Base-by-base conservation (phyloP, 2,329 filamentous ascomycete genomes). In the Chaetomium globosum region DNA sequence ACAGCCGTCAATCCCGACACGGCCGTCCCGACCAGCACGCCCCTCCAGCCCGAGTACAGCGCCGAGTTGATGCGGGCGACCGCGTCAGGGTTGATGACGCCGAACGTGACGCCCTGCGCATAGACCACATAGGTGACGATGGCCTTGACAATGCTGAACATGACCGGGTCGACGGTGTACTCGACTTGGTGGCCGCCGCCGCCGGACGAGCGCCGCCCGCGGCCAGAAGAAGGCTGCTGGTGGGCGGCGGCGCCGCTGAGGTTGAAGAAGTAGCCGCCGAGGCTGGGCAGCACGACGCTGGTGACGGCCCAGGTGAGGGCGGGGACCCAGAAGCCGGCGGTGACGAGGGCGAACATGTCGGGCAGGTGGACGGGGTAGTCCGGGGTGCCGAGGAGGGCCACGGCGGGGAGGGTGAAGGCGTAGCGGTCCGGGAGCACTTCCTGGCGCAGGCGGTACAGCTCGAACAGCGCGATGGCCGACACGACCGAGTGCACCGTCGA, bases 191-290 rank as follows among this genome's bases (percentile, higher is more conserved):
- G 19, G 10, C 9, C n/a, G 6, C n/a, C 31, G 4, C 26, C 36
- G 1, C 19, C 21, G 8, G 30, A 33, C 12, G 53, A 7, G 31
- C 16, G 31, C n/a, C 53, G 23, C n/a, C 23, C 23, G 12, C 51
- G 12, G 5, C 51, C 26, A 9, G 13, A n/a, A 6, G 7, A 12
- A 1, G 19, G 4, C 4, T 28, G n/a, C 13, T 72, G 69, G 74
- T 75, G 80, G 72, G 81, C 83, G 57, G 81, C 83, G 57, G 82
- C 80, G 78, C 98, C 80, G 78, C 98, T 98, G 73, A 97, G 78
- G 78, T 98, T 98, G 85, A 96, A 90, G 76, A 97, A 96, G 80
- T 95, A 98, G 30, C 91, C 92, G 51, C 87, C 82, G 36, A 90
- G 68, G 58, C 88, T 80, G 1, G 94, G 94, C 31, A 94, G 70